Percentiles rank a stretch among this genome's conserved stretches.
Evolutionary conservation across 306 rosid species (phyloP).

Genomic region (Dalbergia oliveri): DNA sequence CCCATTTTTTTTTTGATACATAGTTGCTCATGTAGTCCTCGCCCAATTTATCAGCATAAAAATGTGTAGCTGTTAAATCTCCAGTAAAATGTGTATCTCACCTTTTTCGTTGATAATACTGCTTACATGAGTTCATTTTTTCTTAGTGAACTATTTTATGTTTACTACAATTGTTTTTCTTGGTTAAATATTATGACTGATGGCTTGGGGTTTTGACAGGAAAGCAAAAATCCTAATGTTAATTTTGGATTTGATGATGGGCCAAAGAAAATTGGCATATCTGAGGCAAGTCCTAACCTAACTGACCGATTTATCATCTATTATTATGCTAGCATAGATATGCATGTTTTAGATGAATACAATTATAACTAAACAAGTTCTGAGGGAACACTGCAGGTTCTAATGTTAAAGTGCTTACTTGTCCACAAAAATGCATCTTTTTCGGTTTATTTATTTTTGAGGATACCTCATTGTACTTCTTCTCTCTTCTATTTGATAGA

Average conservation of each 20-base stretch:
- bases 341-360: slow-evolving; percentile 38
- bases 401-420: slow-evolving; percentile 25
- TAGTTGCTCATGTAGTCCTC: not conserved
- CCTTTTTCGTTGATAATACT: slow-evolving; percentile 4
- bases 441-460: slow-evolving; percentile 17
- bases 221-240: slow-evolving; percentile 58
- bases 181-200: slow-evolving; percentile 33
- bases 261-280: slow-evolving; percentile 64
- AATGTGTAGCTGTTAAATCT: not conserved
- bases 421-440: slow-evolving; percentile 14
- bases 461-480: not conserved
- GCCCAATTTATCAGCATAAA: not conserved
- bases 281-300: slow-evolving; percentile 73
- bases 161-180: not conserved
- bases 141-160: slow-evolving; percentile 4
- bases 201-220: slow-evolving; percentile 59
- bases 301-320: not conserved
- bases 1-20: not conserved
- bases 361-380: slow-evolving; percentile 2
- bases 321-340: not conserved
- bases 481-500: slow-evolving; percentile 10
- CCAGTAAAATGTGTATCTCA: not conserved
- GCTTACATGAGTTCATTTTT: not conserved
- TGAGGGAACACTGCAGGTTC: not conserved
- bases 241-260: slow-evolving; percentile 74